These are phyloP conservation scores for Neostapfia colusana DNA, from an alignment of 176 grass and related monocot genomes.

Conservation along the genomic window DNA sequence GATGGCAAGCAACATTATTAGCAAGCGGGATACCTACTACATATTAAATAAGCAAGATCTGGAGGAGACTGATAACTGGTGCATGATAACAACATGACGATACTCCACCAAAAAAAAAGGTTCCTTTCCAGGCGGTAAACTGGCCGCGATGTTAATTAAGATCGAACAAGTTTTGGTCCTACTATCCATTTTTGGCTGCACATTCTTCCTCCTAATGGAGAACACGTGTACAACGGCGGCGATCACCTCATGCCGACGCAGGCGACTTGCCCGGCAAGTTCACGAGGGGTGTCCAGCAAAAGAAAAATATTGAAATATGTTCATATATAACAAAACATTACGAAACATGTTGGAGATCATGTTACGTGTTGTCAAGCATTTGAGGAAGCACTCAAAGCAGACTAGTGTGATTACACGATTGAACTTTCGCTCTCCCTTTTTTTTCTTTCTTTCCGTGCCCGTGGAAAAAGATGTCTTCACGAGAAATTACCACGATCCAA, in stretches of 20 bases:
- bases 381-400: background rate
- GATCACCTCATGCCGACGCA: too few relatives aligned
- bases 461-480: background rate
- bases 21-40: background rate
- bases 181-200: background rate
- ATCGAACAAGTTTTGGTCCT: slow-evolving; percentile 8
- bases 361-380: background rate
- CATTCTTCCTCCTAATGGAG: background rate
- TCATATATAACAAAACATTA: background rate
- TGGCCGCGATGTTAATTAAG: slow-evolving; percentile 3
- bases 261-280: background rate
- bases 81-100: background rate
- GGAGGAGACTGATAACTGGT: background rate
- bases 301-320: background rate
- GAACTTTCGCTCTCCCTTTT: background rate
- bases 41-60: background rate
- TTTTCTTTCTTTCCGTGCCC: background rate
- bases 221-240: too few relatives aligned
- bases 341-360: background rate
- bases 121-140: slow-evolving; percentile 11
- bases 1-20: slow-evolving; percentile 33
- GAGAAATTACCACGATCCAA: background rate
- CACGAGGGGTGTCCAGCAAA: background rate
- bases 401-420: background rate
- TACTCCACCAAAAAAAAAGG: background rate